Percentiles rank a stretch among this genome's conserved stretches.
Evolutionary conservation across 257 asterid genomes (phyloP).

Genomic region (Capsicum rhomboideum): DNA sequence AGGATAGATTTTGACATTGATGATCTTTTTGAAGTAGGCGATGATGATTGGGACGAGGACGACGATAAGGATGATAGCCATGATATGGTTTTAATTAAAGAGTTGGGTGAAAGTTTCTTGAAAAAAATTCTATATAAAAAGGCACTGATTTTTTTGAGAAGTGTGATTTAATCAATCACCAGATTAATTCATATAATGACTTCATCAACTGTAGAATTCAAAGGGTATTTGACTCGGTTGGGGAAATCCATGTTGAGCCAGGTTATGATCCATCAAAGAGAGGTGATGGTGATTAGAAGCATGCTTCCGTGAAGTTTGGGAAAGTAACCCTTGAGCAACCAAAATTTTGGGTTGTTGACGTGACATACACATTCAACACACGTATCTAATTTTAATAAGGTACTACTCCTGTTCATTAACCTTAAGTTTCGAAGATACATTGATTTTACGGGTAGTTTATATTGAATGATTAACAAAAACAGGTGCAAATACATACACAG

Average conservation of each 20-base stretch:
- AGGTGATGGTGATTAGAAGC: constrained; percentile 81
- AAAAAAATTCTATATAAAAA: constrained; percentile 50
- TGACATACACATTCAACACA: too few species aligned
- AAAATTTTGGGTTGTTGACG: constrained; percentile 39
- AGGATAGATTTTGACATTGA: constrained; percentile 16
- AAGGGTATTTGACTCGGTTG: constrained; percentile 60
- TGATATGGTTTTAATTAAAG: constrained; percentile 24
- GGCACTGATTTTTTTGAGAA: constrained; percentile 69
- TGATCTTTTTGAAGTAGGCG: constrained; percentile 43
- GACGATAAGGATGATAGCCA: constrained; percentile 25
- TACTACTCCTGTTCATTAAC: too few species aligned
- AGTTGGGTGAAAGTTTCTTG: constrained; percentile 14
- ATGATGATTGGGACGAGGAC: constrained; percentile 48
- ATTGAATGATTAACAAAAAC: too few species aligned
- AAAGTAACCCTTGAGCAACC: constrained; percentile 71
- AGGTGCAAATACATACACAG: too few species aligned
- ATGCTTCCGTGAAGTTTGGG: constrained; percentile 67
- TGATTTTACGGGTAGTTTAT: too few species aligned
- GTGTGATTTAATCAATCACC: constrained; percentile 76
- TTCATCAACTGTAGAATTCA: constrained; percentile 66
- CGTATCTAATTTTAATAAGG: too few species aligned
- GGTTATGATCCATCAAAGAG: constrained; percentile 77
- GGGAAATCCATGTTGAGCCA: constrained; percentile 65
- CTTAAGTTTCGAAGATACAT: too few species aligned
- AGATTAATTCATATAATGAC: constrained; percentile 69